phyloP scores from a whole-genome alignment of 352 stramenopile species.

The Phytophthora sojae region DNA sequence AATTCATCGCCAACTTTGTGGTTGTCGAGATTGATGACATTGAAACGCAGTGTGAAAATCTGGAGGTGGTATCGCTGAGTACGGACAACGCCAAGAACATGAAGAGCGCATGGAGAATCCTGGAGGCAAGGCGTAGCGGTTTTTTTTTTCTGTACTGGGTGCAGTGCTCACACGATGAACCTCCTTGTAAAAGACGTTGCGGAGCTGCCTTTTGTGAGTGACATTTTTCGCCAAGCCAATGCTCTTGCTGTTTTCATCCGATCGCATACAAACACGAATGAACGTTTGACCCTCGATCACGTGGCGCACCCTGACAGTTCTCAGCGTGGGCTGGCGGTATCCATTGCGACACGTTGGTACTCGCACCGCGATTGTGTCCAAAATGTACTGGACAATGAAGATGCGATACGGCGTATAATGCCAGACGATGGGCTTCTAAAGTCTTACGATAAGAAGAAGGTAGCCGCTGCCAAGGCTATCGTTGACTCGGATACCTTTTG shows the following conservation, averaged over 20 bases:
- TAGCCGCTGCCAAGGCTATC: neutral
- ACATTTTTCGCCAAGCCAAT: neutral
- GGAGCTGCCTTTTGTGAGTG: conserved; percentile 2
- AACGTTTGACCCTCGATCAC: neutral
- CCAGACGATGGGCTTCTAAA: neutral
- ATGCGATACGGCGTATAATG: neutral
- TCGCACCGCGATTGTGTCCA: conserved; percentile 3
- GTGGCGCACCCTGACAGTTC: neutral
- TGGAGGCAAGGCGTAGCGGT: neutral
- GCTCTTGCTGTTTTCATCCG: neutral
- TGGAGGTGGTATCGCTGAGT: neutral
- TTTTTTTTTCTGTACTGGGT: conserved; percentile 7
- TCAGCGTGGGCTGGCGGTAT: neutral
- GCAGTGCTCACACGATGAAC: neutral
- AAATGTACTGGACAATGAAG: conserved; percentile 11
- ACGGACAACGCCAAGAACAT: conserved; percentile 9
- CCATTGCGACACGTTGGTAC: conserved; percentile 5
- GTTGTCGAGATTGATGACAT: conserved; percentile 4
- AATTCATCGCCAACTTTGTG: neutral
- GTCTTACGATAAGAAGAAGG: neutral
- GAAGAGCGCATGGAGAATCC: conserved; percentile 3
- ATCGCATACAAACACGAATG: neutral
- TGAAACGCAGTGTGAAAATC: neutral
- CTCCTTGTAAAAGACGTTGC: neutral
- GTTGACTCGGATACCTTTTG: conserved; percentile 1